Evolutionary conservation across 345 rosid genomes (phyloP).

Genomic region (Syzygium oleosum): DNA sequence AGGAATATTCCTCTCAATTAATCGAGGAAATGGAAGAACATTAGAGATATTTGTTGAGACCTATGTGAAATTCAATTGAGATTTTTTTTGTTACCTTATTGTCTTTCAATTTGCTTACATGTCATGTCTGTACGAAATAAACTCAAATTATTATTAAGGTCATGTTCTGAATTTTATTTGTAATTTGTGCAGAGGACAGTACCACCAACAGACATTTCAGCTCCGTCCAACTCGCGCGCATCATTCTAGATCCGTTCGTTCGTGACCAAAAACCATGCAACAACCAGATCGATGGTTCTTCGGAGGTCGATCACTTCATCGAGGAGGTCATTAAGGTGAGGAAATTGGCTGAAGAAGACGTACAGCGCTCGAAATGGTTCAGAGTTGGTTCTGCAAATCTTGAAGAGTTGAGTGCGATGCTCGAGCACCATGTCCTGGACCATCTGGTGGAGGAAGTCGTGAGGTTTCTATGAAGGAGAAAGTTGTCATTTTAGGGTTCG

Average conservation of each 20-base stretch:
- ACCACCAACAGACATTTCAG: not conserved
- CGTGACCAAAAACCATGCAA: not conserved
- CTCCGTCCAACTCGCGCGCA: not conserved
- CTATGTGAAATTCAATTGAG: not conserved
- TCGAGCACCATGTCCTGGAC: constrained; percentile 3
- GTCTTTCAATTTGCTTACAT: not conserved
- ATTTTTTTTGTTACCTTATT: not conserved
- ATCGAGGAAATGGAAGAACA: not conserved
- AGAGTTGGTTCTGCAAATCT: not conserved
- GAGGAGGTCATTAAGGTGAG: not conserved
- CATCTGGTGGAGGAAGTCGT: not conserved
- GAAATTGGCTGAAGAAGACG: not conserved
- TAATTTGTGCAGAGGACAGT: not conserved
- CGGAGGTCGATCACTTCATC: not conserved
- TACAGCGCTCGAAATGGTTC: not conserved
- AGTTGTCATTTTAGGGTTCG: not conserved
- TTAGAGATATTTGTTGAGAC: not conserved
- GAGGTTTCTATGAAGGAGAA: not conserved
- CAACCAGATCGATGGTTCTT: not conserved
- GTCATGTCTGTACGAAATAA: not conserved
- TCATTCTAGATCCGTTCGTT: not conserved
- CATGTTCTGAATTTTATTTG: not conserved
- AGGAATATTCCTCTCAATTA: not conserved
- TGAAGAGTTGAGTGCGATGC: not conserved
- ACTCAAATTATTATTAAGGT: not conserved